Evolutionary conservation across 1,139 yeast genomes (phyloP), one percentile per base, ranked within the genome.

Genomic region (Diutina sp.): DNA sequence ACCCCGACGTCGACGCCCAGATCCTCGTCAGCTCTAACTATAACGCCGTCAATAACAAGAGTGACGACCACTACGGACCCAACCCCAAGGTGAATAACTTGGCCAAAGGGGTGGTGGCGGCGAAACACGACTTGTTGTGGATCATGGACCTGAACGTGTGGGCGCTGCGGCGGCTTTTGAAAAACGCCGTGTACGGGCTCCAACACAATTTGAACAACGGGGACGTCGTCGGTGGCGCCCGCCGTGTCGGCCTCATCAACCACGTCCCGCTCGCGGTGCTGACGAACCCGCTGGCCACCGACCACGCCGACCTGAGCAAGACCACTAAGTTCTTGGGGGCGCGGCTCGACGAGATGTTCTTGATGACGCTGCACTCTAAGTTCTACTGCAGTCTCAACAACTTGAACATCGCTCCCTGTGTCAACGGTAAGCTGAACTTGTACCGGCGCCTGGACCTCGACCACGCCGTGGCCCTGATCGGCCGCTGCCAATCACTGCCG

Each of bases 1-100:
- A 84, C 66, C 85, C 90, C 0, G 65, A 74, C 4, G 73, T 84
- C 5, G 84, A 86, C 64, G 79, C 90, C 25, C 74, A 75, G 57
- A 72, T 90, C 6, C 66, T 89, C 59, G 68, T 86, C 1, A 81
- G 78, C 29, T 69, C 71, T 46, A 47, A 74, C 4, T 73, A 84
- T 4, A 83, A 86, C 64, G 79, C 90, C 25, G 74, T 75, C 57
- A 72, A 90, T 4, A 66, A 88, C 59, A 68, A 85, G 1, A 81
- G 78, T 29, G 69, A 71, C 46, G 83, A 78, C 57, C 78, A 78
- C 62, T 85, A 73, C 63, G 97, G 96, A 0, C 95, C 96, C 2
- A 90, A 90, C 65, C 97, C 97, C 11, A 90, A 90, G 68, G 88
- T 90, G 57, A 89, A 89, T 69, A 90, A 90, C 67, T 73, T 90